Conservation (phyloP, 2,329 filamentous ascomycete genomes). For the Tolypocladium pustulatum region DNA sequence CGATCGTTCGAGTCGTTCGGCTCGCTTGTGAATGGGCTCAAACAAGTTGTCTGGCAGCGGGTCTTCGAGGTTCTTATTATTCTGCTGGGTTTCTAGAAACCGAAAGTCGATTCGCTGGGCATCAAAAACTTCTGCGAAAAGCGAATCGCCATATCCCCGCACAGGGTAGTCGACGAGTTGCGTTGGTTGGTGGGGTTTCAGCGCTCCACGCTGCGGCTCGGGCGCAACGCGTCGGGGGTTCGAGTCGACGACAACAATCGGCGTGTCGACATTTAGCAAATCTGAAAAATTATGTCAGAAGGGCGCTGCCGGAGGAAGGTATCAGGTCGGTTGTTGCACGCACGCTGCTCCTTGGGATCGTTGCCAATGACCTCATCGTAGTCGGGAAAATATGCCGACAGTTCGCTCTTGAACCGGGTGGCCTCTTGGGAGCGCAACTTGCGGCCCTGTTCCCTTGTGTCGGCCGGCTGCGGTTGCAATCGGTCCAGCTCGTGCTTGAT, state of each 20-base stretch:
- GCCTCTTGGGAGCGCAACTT: slow-evolving; percentile 82
- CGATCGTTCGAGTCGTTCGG: slow-evolving; percentile 49
- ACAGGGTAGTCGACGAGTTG: slow-evolving; percentile 24
- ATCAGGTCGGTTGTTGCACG: slow-evolving; percentile 17
- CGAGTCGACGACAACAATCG: slow-evolving; percentile 58
- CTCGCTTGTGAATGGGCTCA: slow-evolving; percentile 44
- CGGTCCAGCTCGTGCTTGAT: slow-evolving; percentile 50
- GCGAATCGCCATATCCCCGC: slow-evolving; percentile 42
- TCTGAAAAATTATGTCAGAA: slow-evolving; percentile 38
- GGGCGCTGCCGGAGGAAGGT: neutral
- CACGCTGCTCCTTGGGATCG: slow-evolving; percentile 68
- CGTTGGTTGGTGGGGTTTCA: slow-evolving; percentile 12
- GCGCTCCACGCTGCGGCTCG: slow-evolving; percentile 15
- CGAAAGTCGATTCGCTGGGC: slow-evolving; percentile 46
- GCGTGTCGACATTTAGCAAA: slow-evolving; percentile 60
- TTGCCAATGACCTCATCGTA: slow-evolving; percentile 93
- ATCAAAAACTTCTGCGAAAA: slow-evolving; percentile 47
- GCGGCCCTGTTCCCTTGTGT: slow-evolving; percentile 50
- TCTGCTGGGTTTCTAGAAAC: slow-evolving; percentile 37
- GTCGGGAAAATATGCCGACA: slow-evolving; percentile 82
- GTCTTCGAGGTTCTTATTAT: slow-evolving; percentile 35
- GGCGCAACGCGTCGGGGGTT: slow-evolving; percentile 18
- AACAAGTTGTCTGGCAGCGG: slow-evolving; percentile 46
- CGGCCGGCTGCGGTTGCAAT: slow-evolving; percentile 37
- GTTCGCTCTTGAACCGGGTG: slow-evolving; percentile 79